A percentile compares a stretch with the other conserved stretches of the same genome.
These are phyloP conservation scores for Colletotrichum tanaceti DNA, from an alignment of 2,329 filamentous ascomycete species.

Conservation along the genomic window DNA sequence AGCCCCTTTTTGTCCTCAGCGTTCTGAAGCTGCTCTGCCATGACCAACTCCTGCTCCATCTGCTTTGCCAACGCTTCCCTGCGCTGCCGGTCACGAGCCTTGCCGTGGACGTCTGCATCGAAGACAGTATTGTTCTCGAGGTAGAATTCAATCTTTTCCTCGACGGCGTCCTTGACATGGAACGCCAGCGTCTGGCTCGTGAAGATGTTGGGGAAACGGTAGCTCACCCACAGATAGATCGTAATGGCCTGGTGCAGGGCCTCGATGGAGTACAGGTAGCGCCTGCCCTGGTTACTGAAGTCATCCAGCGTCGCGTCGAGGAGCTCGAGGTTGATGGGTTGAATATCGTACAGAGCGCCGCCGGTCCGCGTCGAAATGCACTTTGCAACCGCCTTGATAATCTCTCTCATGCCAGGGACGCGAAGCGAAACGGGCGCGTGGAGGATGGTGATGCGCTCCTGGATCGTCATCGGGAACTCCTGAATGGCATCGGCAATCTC, in stretches of 20 bases:
- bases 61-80: conserved; percentile 2
- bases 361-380: conserved; percentile 75
- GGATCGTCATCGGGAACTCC: conserved; percentile 73
- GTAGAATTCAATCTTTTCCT: conserved; percentile 77
- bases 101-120: conserved; percentile 46
- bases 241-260: conserved; percentile 83
- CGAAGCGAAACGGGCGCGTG: conserved; percentile 74
- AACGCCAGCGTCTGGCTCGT: conserved; percentile 79
- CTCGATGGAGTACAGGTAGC: conserved; percentile 78
- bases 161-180: conserved; percentile 81
- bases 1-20: conserved; percentile 42
- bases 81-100: conserved; percentile 25
- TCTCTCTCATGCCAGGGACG: conserved; percentile 57
- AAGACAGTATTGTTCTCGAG: conserved; percentile 53
- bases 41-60: conserved; percentile 45
- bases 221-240: conserved; percentile 92
- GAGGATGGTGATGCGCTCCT: conserved; percentile 81
- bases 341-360: conserved; percentile 78
- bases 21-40: conserved; percentile 46
- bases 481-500: conserved; percentile 81
- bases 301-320: conserved; percentile 71
- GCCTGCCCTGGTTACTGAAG: conserved; percentile 36
- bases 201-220: conserved; percentile 86
- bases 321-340: conserved; percentile 76
- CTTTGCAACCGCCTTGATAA: conserved; percentile 73